phyloP scores from a whole-genome alignment of 176 grass and related monocot genomes.

The Phoenix roebelenii region DNA sequence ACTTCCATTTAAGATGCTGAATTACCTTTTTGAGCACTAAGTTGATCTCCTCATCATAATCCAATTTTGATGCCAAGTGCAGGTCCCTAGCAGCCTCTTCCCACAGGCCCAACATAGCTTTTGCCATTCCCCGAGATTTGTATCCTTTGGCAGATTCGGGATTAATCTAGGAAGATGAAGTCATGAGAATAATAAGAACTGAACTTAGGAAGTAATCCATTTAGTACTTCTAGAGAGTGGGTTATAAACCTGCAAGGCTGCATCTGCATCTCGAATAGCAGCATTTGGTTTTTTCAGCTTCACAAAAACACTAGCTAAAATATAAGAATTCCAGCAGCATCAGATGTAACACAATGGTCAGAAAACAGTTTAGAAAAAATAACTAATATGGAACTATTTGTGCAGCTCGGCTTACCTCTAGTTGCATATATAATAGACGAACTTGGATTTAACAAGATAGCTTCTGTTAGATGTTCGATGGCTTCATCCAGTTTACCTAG shows the following conservation, averaged over 20 bases:
- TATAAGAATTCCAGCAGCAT: no score
- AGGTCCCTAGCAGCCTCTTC: constrained; percentile 60
- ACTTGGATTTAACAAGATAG: constrained; percentile 50
- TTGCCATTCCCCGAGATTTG: constrained; percentile 67
- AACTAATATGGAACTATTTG: no score
- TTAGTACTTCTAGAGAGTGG: not conserved
- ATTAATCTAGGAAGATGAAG: constrained; percentile 38
- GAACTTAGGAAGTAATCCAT: no score
- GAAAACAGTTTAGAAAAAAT: no score
- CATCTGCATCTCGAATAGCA: constrained; percentile 64
- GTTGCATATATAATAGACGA: constrained; percentile 62
- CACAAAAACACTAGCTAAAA: constrained; percentile 44
- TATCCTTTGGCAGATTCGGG: constrained; percentile 73
- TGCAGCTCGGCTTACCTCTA: constrained; percentile 30
- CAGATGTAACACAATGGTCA: no score
- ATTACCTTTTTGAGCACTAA: constrained; percentile 56
- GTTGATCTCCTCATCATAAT: constrained; percentile 65
- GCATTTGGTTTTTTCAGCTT: constrained; percentile 54
- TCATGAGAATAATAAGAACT: not conserved
- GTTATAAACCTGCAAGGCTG: constrained; percentile 42
- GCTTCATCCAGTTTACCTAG: constrained; percentile 58
- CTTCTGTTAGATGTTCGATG: constrained; percentile 35
- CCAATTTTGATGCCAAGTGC: constrained; percentile 54
- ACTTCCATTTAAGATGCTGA: constrained; percentile 1
- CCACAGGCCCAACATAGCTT: constrained; percentile 56